Conservation (phyloP, 495 filamentous ascomycete species). For the Podospora didyma region DNA sequence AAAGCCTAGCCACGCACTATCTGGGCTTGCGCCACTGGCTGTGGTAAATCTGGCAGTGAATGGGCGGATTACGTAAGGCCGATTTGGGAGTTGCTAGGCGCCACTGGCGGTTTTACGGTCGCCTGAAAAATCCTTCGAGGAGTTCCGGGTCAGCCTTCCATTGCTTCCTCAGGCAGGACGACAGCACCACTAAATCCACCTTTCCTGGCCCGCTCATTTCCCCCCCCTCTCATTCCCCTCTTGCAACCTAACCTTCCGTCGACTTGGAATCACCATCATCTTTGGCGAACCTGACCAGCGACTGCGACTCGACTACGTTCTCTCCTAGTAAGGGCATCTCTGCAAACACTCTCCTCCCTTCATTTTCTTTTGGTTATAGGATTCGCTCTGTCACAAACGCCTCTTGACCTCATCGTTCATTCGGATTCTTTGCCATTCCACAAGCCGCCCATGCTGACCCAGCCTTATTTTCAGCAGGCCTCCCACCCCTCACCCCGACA, state of each 20-base stretch:
- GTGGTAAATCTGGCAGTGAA: no score
- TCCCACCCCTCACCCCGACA: conserved; percentile 9
- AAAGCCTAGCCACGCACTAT: no score
- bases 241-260: conserved; percentile 21
- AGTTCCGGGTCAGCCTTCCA: no score
- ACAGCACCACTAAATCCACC: no score
- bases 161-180: no score
- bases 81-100: no score
- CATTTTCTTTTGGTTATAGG: background rate
- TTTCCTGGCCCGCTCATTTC: conserved; percentile 23
- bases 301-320: background rate
- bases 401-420: conserved; percentile 12
- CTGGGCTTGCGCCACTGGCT: no score
- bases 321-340: background rate
- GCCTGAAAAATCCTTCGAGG: no score
- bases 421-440: conserved; percentile 27
- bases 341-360: background rate
- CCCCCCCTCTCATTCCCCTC: conserved; percentile 19
- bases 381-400: background rate
- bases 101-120: no score
- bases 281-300: conserved; percentile 10
- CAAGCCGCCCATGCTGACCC: conserved; percentile 21
- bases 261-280: conserved; percentile 10
- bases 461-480: conserved; percentile 21
- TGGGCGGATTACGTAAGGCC: no score